Evolutionary conservation across 441 rosid genomes (phyloP).

Genomic region (Gossypium gossypioides): DNA sequence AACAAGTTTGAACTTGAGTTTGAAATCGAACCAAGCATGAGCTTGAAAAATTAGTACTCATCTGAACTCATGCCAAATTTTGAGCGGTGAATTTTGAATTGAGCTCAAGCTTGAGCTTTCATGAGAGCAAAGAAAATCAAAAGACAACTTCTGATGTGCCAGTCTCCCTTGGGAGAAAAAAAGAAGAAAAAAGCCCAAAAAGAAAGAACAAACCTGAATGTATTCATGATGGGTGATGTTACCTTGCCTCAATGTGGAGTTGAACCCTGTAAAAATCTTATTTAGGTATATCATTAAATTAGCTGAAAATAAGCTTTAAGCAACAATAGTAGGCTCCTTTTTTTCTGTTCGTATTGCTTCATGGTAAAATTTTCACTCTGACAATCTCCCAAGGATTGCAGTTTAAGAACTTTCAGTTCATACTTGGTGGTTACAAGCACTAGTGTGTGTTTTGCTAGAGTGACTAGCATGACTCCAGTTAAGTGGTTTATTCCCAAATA

Average conservation of each 20-base stretch:
- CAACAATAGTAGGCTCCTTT: neutral
- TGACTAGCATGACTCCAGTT: neutral
- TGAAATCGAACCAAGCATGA: too few species aligned
- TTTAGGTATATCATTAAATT: neutral
- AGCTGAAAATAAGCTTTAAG: neutral
- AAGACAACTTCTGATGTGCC: neutral
- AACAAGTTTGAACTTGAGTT: too few species aligned
- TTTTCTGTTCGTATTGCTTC: neutral
- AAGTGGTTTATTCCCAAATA: neutral
- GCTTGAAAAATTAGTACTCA: too few species aligned
- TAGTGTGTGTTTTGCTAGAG: neutral
- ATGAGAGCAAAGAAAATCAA: too few species aligned
- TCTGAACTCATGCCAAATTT: too few species aligned
- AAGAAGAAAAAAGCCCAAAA: conserved; percentile 7
- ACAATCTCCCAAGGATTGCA: neutral
- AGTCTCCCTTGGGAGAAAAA: neutral
- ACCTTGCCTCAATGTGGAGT: conserved; percentile 92
- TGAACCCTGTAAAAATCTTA: conserved; percentile 60
- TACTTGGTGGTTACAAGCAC: neutral
- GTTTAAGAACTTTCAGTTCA: neutral
- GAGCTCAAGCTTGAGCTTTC: too few species aligned
- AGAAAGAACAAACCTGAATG: conserved; percentile 56
- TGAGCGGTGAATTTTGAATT: too few species aligned
- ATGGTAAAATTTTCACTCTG: neutral
- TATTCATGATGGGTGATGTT: conserved; percentile 93